Evolutionary conservation across 1,284 basidiomycete genomes (phyloP).

Genomic region (Sparassis latifolia): DNA sequence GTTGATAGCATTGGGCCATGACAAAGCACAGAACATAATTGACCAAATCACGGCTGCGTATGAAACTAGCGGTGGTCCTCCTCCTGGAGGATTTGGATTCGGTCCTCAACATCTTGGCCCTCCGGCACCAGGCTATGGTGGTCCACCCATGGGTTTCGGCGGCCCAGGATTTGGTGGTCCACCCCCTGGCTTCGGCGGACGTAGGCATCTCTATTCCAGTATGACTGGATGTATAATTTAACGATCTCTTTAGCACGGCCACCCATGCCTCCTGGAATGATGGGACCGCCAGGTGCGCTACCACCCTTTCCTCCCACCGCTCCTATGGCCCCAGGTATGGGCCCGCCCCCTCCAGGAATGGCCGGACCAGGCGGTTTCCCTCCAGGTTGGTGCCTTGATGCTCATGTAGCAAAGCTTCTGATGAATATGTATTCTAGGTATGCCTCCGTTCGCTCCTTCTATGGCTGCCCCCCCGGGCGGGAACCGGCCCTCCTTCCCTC

Average conservation of each 20-base stretch:
- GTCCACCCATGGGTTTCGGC: constrained; percentile 44
- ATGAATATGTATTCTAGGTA: constrained; percentile 10
- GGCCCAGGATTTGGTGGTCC: constrained; percentile 34
- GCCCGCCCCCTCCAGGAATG: constrained; percentile 27
- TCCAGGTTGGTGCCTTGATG: constrained; percentile 13
- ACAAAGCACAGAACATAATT: constrained; percentile 94
- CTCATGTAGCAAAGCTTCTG: constrained; percentile 2
- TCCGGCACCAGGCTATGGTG: constrained; percentile 34
- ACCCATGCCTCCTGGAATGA: constrained; percentile 64
- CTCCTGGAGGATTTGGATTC: constrained; percentile 77
- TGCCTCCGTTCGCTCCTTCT: constrained; percentile 48
- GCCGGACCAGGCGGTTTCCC: constrained; percentile 25
- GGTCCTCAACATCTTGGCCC: constrained; percentile 62
- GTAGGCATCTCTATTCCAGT: constrained; percentile 22
- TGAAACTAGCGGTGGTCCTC: constrained; percentile 79
- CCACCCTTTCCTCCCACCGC: constrained; percentile 30
- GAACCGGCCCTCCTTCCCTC: neutral
- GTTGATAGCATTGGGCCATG: constrained; percentile 78
- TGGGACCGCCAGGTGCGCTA: constrained; percentile 33
- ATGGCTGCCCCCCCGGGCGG: constrained; percentile 24
- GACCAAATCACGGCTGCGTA: constrained; percentile 93
- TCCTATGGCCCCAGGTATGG: constrained; percentile 26
- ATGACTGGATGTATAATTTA: too few relatives aligned
- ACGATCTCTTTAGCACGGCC: constrained; percentile 39
- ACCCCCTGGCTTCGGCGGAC: constrained; percentile 41